Percentiles rank a stretch among this genome's conserved stretches.
These are phyloP conservation scores for Puccinia horiana DNA, from an alignment of 1,284 basidiomycete genomes.

Conservation along the genomic window DNA sequence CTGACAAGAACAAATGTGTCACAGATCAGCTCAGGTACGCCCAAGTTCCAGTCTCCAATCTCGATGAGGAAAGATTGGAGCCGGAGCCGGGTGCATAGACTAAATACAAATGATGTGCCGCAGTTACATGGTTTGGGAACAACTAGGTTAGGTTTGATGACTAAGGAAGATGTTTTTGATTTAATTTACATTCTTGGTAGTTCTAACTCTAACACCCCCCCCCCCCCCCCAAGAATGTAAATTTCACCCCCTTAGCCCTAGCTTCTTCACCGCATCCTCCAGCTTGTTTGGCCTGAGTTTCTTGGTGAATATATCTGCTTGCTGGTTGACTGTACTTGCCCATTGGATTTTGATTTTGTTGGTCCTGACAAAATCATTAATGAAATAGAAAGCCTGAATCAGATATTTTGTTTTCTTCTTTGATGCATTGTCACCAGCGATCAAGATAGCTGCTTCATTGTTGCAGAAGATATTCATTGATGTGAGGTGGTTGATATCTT, in stretches of 20 bases:
- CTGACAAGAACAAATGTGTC: too few species aligned
- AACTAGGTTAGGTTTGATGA: too few species aligned
- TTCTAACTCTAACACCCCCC: background rate
- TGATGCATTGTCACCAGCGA: constrained; percentile 8
- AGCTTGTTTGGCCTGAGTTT: constrained; percentile 3
- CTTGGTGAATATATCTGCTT: constrained; percentile 26
- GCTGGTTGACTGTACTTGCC: background rate
- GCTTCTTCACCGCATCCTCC: background rate
- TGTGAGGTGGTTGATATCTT: background rate
- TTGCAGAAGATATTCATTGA: background rate
- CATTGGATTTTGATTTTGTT: constrained; percentile 11
- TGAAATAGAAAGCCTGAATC: background rate
- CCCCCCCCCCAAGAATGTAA: background rate
- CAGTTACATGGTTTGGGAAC: too few species aligned
- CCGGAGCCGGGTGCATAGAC: too few species aligned
- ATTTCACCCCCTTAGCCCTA: background rate
- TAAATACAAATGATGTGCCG: too few species aligned
- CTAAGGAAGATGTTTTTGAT: too few species aligned
- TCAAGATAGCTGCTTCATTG: background rate
- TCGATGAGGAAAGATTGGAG: too few species aligned
- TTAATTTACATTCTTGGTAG: background rate
- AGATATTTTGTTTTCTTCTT: constrained; percentile 22
- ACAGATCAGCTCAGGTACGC: too few species aligned
- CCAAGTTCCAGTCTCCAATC: too few species aligned
- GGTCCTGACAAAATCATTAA: background rate